These are phyloP conservation scores for Filobasidium wieringae DNA, from an alignment of 768 basidiomycete species.

Conservation along the genomic window DNA sequence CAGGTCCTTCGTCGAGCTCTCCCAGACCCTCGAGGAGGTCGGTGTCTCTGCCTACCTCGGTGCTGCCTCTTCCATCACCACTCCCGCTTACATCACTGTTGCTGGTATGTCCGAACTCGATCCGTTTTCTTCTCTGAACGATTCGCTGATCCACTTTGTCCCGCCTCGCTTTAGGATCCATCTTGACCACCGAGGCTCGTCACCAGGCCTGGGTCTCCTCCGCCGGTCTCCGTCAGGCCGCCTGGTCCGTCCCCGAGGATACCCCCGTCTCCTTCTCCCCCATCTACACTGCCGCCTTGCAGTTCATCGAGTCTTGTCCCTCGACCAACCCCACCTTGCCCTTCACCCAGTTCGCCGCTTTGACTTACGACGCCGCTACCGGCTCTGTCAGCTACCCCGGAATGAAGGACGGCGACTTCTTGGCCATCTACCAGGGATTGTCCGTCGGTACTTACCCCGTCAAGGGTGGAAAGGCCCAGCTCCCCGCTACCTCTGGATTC, in stretches of 20 bases:
- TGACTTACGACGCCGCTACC: background rate
- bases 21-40: constrained; percentile 47
- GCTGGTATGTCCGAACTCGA: constrained; percentile 20
- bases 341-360: constrained; percentile 25
- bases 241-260: constrained; percentile 51
- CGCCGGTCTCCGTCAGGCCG: constrained; percentile 42
- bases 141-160: background rate
- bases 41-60: constrained; percentile 48
- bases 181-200: constrained; percentile 49
- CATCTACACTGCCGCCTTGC: constrained; percentile 41
- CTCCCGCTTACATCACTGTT: constrained; percentile 45
- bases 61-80: constrained; percentile 41
- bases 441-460: constrained; percentile 20
- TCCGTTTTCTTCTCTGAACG: background rate
- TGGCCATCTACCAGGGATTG: constrained; percentile 27
- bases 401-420: constrained; percentile 16
- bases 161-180: constrained; percentile 37
- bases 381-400: constrained; percentile 1
- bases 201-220: constrained; percentile 50
- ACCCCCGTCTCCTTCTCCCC: constrained; percentile 26
- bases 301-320: constrained; percentile 47
- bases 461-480: constrained; percentile 19
- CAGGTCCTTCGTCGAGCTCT: constrained; percentile 44
- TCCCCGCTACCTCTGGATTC: constrained; percentile 27
- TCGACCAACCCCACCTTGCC: constrained; percentile 43